Base-by-base conservation (phyloP, 495 filamentous ascomycete species). In the Aspergillus kassunensis region DNA sequence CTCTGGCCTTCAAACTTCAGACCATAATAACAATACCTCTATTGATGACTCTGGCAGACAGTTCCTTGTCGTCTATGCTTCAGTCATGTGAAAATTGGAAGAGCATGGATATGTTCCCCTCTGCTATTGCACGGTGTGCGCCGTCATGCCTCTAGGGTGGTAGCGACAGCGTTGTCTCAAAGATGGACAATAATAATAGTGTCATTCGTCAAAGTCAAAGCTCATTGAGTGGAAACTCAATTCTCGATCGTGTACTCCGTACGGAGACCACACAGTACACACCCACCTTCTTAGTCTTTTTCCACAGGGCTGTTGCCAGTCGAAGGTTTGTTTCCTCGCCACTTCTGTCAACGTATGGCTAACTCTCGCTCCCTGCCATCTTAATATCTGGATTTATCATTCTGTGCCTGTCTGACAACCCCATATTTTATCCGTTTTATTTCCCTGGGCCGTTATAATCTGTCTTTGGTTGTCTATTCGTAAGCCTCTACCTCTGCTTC, bases 321-420 rank as follows among this genome's bases (percentile, higher is more conserved):
- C 36, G 37, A 31, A 50, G 43, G 35, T 44, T 41, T 40, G 31
- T 51, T 8, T 39, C n/a, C 45, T 57, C 33, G 58, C 58, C 53
- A 60, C 54, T 49, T 48, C 37, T 33, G 42, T 45, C 47, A 43
- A 33, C 39, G 47, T 19, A 48, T 37, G 49, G 43, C 30, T 39
- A 35, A 49, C 30, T 18, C 41, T 37, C 15, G 15, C 24, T 34
- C 45, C 30, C n/a, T 29, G 13, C 19, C 47, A 43, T 51, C 25
- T 50, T 46, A 29, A 24, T 46, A 33, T 34, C 18, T 46, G 15
- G 19, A 31, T 27, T 55, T 56, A 47, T 41, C 34, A 43, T 31
- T 53, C 20, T 45, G 19, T 18, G 34, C 53, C 43, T 30, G 34
- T 34, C 34, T 44, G 24, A 29, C 10, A 24, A 7, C 44, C 31